These are phyloP conservation scores for Termitomyces sp. DNA, from an alignment of 768 basidiomycete genomes.

Conservation along the genomic window DNA sequence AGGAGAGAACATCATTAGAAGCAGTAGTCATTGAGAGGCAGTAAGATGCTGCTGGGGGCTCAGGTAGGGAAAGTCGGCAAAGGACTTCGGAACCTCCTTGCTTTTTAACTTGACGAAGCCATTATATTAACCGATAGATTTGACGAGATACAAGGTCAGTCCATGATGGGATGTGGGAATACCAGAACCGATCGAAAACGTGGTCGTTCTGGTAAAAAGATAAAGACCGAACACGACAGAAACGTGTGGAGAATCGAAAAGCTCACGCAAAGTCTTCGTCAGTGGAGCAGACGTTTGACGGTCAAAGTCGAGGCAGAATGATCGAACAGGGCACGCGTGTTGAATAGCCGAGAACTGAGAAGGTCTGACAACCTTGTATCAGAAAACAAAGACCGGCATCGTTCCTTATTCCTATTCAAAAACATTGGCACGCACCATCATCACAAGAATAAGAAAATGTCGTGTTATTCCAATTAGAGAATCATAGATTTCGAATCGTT, in stretches of 20 bases:
- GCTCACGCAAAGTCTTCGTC: slow-evolving; percentile 51
- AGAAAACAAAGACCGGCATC: slow-evolving; percentile 17
- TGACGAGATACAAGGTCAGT: slow-evolving; percentile 32
- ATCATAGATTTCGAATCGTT: slow-evolving; percentile 21
- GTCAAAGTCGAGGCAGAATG: slow-evolving; percentile 48
- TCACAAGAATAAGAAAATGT: slow-evolving; percentile 7
- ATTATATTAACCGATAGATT: slow-evolving; percentile 53
- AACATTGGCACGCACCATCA: slow-evolving; percentile 8
- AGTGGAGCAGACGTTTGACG: slow-evolving; percentile 70
- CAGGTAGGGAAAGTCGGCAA: slow-evolving; percentile 17
- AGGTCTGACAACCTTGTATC: slow-evolving; percentile 30
- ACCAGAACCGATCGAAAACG: slow-evolving; percentile 69
- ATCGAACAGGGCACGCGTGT: slow-evolving; percentile 68
- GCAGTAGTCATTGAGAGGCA: slow-evolving; percentile 38
- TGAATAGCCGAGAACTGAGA: slow-evolving; percentile 38
- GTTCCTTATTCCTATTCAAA: slow-evolving; percentile 12
- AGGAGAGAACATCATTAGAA: slow-evolving; percentile 70
- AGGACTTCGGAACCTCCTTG: slow-evolving; percentile 17
- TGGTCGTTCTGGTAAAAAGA: slow-evolving; percentile 61
- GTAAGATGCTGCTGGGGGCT: slow-evolving; percentile 21
- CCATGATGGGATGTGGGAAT: slow-evolving; percentile 35
- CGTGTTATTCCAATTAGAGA: slow-evolving; percentile 18
- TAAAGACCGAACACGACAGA: slow-evolving; percentile 62
- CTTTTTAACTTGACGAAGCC: slow-evolving; percentile 32
- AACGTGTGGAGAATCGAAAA: slow-evolving; percentile 74